phyloP scores from a whole-genome alignment of 306 rosid genomes.

The Cicer yamashitae region DNA sequence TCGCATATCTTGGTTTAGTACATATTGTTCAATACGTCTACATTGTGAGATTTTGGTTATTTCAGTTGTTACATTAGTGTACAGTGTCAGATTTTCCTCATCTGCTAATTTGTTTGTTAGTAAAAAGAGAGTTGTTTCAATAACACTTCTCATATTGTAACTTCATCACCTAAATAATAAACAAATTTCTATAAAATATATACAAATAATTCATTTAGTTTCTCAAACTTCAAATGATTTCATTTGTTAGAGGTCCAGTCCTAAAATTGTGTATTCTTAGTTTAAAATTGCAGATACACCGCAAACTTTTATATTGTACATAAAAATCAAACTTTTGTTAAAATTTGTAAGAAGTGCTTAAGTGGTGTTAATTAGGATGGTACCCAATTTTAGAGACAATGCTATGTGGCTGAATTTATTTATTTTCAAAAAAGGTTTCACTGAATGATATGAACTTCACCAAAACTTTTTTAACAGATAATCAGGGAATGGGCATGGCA shows the following conservation, averaged over 20 bases:
- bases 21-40: not conserved
- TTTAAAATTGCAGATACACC: no score
- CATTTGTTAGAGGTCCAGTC: no score
- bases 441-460: not conserved
- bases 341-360: not conserved
- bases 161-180: no score
- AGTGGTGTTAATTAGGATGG: not conserved
- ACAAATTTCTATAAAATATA: no score
- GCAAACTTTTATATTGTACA: no score
- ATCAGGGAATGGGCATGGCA: not conserved
- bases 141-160: not conserved
- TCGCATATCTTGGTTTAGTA: constrained; percentile 24
- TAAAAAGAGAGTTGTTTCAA: not conserved
- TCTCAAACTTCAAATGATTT: no score
- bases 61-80: not conserved
- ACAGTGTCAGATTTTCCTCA: not conserved
- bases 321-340: not conserved
- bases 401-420: not conserved
- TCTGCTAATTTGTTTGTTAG: not conserved
- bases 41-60: constrained; percentile 7
- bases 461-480: not conserved
- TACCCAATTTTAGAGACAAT: not conserved
- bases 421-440: not conserved
- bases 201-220: no score
- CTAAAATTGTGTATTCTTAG: no score